Conservation (phyloP, 345 rosid genomes). For the Salix purpurea region DNA sequence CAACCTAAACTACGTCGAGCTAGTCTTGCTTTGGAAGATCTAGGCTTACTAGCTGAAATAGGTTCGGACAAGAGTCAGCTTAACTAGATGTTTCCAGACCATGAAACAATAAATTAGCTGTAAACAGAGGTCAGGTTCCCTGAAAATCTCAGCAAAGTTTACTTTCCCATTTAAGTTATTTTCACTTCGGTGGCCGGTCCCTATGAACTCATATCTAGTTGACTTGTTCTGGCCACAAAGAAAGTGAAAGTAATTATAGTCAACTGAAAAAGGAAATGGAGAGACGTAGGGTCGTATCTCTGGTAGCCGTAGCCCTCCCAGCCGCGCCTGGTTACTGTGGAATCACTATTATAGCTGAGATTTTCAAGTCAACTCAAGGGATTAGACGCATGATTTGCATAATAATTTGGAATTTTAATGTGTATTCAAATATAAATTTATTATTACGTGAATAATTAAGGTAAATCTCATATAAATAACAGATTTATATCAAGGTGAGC, state of each 20-base stretch:
- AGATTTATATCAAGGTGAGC: too few relatives aligned
- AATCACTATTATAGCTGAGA: too few relatives aligned
- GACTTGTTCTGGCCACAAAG: constrained; percentile 10
- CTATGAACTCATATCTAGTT: constrained; percentile 24
- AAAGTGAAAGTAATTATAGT: constrained; percentile 12
- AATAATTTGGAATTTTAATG: too few relatives aligned
- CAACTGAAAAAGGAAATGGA: constrained; percentile 6
- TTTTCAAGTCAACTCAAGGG: too few relatives aligned
- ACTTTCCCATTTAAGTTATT: neutral
- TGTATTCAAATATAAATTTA: too few relatives aligned
- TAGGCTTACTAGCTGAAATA: neutral
- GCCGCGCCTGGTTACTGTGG: too few relatives aligned
- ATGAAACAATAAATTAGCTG: neutral
- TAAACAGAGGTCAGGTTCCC: neutral
- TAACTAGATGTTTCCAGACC: neutral
- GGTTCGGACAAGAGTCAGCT: neutral
- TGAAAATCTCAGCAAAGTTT: neutral
- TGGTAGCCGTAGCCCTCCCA: neutral
- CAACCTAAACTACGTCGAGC: neutral
- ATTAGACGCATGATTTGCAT: too few relatives aligned
- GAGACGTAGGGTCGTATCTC: constrained; percentile 21
- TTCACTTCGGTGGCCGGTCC: constrained; percentile 9
- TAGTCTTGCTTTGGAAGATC: neutral
- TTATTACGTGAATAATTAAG: too few relatives aligned
- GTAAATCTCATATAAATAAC: too few relatives aligned